A percentile compares a stretch with the other conserved stretches of the same genome.
These are phyloP conservation scores for Mucor piriformis DNA, from an alignment of 371 early-diverging fungal genomes.

Conservation along the genomic window DNA sequence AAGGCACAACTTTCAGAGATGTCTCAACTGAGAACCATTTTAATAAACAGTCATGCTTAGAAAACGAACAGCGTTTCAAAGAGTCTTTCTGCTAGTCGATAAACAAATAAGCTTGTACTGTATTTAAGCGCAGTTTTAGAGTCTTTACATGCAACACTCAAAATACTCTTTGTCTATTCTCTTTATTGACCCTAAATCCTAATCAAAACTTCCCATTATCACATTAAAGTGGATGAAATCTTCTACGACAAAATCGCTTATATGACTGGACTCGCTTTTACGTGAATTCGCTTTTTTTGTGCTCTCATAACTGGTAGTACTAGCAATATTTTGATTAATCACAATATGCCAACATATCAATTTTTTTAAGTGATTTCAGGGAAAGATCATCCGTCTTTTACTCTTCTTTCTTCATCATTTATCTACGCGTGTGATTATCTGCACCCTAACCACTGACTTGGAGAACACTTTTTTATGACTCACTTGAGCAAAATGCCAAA, in stretches of 20 bases:
- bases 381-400: slow-evolving; percentile 13
- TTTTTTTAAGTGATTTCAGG: slow-evolving; percentile 16
- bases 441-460: slow-evolving; percentile 13
- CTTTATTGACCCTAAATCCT: slow-evolving; percentile 14
- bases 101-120: too few relatives aligned
- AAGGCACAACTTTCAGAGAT: too few relatives aligned
- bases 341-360: slow-evolving; percentile 16
- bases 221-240: slow-evolving; percentile 13
- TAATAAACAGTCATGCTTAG: too few relatives aligned
- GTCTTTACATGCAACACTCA: slow-evolving; percentile 6
- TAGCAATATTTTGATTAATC: slow-evolving; percentile 18
- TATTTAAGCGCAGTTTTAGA: too few relatives aligned
- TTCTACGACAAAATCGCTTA: slow-evolving; percentile 15
- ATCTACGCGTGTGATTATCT: slow-evolving; percentile 10
- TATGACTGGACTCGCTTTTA: slow-evolving; percentile 11
- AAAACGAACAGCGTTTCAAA: too few relatives aligned
- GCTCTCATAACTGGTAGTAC: slow-evolving; percentile 17
- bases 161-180: slow-evolving; percentile 13
- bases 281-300: slow-evolving; percentile 14
- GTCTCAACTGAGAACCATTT: too few relatives aligned
- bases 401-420: slow-evolving; percentile 13
- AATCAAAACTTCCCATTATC: slow-evolving; percentile 17
- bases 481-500: slow-evolving; percentile 19
- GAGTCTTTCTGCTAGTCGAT: too few relatives aligned
- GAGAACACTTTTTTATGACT: slow-evolving; percentile 7